Evolutionary conservation across 2,329 filamentous ascomycete genomes (phyloP).

Genomic region (Xylariaceae sp.): DNA sequence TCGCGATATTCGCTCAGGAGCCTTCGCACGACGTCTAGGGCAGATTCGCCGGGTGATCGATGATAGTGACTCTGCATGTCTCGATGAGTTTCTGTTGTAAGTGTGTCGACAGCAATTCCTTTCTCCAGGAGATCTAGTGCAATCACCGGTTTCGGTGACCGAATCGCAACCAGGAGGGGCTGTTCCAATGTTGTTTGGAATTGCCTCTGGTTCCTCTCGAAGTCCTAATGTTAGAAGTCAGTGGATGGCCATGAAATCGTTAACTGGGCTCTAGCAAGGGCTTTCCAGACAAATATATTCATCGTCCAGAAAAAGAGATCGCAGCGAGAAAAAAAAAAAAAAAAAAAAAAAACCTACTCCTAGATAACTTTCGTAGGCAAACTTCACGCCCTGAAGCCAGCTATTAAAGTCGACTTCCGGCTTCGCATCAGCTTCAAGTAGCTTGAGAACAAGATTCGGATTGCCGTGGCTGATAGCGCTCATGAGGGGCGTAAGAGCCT

Average conservation of each 20-base stretch:
- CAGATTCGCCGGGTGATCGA: conserved; percentile 39
- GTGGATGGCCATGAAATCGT: no score
- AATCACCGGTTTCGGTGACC: conserved; percentile 41
- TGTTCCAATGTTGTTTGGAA: conserved; percentile 52
- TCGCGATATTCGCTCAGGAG: conserved; percentile 46
- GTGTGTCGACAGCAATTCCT: conserved; percentile 60
- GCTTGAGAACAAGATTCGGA: conserved; percentile 47
- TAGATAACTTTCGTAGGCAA: conserved; percentile 36
- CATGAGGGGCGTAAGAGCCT: conserved; percentile 48
- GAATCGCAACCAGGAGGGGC: conserved; percentile 60
- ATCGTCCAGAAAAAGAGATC: background rate
- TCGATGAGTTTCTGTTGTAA: conserved; percentile 40
- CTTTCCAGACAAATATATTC: no score
- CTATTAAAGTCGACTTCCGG: conserved; percentile 56
- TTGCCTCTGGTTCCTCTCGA: conserved; percentile 42
- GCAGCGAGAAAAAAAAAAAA: background rate
- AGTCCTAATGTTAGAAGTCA: conserved; percentile 15
- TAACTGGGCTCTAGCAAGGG: no score
- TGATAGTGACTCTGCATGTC: conserved; percentile 30
- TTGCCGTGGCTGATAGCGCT: conserved; percentile 54
- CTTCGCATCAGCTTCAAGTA: conserved; percentile 60
- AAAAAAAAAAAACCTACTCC: conserved; percentile 24
- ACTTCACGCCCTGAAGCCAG: conserved; percentile 55
- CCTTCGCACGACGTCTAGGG: conserved; percentile 56
- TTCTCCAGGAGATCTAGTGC: conserved; percentile 55